Evolutionary conservation across 2,329 filamentous ascomycete genomes (phyloP).

Genomic region (Aspergillus sp.): DNA sequence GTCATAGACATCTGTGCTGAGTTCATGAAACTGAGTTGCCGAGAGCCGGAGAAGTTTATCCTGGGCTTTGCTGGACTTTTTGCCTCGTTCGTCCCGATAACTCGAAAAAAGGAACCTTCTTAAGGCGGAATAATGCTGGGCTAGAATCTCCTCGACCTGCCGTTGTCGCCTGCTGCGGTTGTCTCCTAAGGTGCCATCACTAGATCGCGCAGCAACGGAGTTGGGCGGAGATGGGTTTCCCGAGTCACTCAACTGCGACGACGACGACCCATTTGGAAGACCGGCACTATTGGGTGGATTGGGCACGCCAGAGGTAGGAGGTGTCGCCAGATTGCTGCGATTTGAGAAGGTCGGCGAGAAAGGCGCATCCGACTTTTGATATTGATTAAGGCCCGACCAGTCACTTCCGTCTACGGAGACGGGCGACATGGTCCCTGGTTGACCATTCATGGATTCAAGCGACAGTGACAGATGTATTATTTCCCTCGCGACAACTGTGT

Average conservation of each 20-base stretch:
- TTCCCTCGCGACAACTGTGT: slow-evolving; percentile 5
- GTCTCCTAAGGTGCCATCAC: slow-evolving; percentile 69
- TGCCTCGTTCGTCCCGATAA: slow-evolving; percentile 72
- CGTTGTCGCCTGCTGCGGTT: slow-evolving; percentile 61
- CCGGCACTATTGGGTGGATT: slow-evolving; percentile 57
- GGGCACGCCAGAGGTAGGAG: slow-evolving; percentile 63
- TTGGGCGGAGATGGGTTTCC: slow-evolving; percentile 77
- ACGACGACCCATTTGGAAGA: slow-evolving; percentile 23
- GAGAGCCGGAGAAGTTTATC: slow-evolving; percentile 92
- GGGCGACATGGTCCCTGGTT: slow-evolving; percentile 76
- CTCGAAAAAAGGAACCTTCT: slow-evolving; percentile 71
- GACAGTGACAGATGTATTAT: slow-evolving; percentile 9
- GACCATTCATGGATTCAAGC: slow-evolving; percentile 62
- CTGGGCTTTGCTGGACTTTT: slow-evolving; percentile 81
- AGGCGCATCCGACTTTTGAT: slow-evolving; percentile 51
- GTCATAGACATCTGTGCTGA: slow-evolving; percentile 97
- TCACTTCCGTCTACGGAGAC: slow-evolving; percentile 80
- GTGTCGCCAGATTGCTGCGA: slow-evolving; percentile 59
- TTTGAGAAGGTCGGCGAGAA: slow-evolving; percentile 52
- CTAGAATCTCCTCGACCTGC: slow-evolving; percentile 67
- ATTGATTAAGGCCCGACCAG: slow-evolving; percentile 71
- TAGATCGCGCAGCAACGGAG: slow-evolving; percentile 74
- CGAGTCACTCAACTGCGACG: slow-evolving; percentile 28
- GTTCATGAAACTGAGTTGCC: slow-evolving; percentile 89
- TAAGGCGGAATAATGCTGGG: slow-evolving; percentile 78